Percentiles rank a stretch among this genome's conserved stretches.
phyloP scores from a whole-genome alignment of 305 asterid genomes.

The Rubia occidens region DNA sequence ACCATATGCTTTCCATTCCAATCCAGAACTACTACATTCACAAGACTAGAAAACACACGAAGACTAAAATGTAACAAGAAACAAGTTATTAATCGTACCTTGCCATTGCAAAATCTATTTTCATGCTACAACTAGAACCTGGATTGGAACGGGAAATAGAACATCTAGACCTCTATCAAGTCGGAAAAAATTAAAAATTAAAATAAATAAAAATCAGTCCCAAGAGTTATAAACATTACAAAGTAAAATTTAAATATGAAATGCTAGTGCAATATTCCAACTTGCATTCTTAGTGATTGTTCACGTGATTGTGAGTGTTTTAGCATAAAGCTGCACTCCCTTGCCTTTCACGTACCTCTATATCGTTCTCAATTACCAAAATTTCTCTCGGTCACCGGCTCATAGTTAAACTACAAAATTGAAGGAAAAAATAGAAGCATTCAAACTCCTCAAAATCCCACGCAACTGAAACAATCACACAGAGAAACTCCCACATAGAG shows the following conservation, averaged over 20 bases:
- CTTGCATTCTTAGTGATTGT: no score
- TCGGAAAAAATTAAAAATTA: neutral
- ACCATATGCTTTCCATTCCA: no score
- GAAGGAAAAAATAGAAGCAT: no score
- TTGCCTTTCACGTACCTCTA: slow-evolving; percentile 27
- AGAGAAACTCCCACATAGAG: no score
- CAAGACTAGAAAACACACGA: no score
- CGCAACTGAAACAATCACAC: neutral
- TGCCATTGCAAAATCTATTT: slow-evolving; percentile 23
- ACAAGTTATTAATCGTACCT: no score
- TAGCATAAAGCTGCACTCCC: neutral
- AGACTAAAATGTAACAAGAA: no score
- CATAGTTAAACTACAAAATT: slow-evolving; percentile 55
- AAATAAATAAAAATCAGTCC: neutral
- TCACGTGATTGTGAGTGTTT: no score
- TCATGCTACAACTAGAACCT: neutral
- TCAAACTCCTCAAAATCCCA: neutral
- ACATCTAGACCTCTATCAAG: neutral
- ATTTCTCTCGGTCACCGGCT: slow-evolving; percentile 57
- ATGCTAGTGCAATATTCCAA: neutral
- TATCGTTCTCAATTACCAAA: slow-evolving; percentile 49
- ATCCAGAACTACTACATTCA: neutral
- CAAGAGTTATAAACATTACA: neutral
- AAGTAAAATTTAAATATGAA: neutral
- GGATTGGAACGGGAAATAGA: no score